A percentile compares a stretch with the other conserved stretches of the same genome.
These are phyloP conservation scores for Pholiota microspora DNA, from an alignment of 768 basidiomycete genomes.

Conservation along the genomic window DNA sequence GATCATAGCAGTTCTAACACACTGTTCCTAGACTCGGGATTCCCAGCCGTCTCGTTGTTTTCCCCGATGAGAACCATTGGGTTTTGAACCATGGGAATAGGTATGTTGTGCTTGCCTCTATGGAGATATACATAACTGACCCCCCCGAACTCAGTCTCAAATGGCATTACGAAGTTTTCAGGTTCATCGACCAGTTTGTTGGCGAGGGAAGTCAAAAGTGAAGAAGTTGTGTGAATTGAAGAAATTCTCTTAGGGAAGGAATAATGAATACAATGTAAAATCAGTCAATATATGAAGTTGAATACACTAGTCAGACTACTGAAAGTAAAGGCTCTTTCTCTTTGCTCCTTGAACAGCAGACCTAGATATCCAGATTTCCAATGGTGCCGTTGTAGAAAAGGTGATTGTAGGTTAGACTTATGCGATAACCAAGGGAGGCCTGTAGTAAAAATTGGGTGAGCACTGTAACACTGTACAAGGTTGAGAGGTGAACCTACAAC, in stretches of 20 bases:
- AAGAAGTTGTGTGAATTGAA: neutral
- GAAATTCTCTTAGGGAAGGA: too few species aligned
- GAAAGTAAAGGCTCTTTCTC: too few species aligned
- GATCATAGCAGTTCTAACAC: neutral
- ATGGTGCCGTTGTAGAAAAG: slow-evolving; percentile 16
- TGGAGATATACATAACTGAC: neutral
- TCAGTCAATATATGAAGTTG: too few species aligned
- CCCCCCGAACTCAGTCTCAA: slow-evolving; percentile 56
- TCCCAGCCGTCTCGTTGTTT: slow-evolving; percentile 76
- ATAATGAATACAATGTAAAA: neutral
- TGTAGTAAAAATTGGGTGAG: slow-evolving; percentile 29
- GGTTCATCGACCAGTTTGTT: slow-evolving; percentile 79
- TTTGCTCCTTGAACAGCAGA: too few species aligned
- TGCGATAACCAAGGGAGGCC: slow-evolving; percentile 24
- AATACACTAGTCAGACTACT: too few species aligned
- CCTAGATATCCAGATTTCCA: neutral
- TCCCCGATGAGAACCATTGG: slow-evolving; percentile 95
- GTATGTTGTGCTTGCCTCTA: slow-evolving; percentile 25
- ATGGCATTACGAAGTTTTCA: slow-evolving; percentile 95
- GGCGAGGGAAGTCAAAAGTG: slow-evolving; percentile 28
- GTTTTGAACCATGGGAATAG: slow-evolving; percentile 79
- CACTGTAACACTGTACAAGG: neutral
- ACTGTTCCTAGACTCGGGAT: slow-evolving; percentile 51
- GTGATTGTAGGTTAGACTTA: slow-evolving; percentile 19
- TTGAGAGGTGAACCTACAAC: neutral